Evolutionary conservation across 2,329 filamentous ascomycete genomes (phyloP).

Genomic region (Colletotrichum ledebouriae): DNA sequence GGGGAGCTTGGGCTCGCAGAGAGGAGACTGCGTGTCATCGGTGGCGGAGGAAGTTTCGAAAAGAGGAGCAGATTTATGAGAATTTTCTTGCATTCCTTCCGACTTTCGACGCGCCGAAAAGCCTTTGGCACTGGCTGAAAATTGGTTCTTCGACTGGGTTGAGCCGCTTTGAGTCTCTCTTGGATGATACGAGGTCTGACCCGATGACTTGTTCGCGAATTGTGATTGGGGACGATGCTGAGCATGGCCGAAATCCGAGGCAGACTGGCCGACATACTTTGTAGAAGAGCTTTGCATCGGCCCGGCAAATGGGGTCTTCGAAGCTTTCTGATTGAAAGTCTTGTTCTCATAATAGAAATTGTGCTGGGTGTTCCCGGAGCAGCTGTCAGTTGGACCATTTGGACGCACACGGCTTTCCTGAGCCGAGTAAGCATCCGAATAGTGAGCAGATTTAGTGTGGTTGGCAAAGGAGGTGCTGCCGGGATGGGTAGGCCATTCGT

Average conservation of each 20-base stretch:
- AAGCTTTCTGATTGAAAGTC: background rate
- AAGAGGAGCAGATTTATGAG: background rate
- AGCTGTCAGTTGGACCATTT: background rate
- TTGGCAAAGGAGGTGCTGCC: background rate
- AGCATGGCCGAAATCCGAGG: background rate
- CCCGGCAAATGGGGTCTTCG: background rate
- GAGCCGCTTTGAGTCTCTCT: background rate
- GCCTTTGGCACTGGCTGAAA: background rate
- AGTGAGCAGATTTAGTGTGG: background rate
- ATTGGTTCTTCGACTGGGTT: background rate
- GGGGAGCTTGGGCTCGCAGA: slow-evolving; percentile 19
- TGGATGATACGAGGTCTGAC: background rate
- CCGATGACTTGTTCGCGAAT: background rate
- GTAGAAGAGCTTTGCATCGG: background rate
- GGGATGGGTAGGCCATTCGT: background rate
- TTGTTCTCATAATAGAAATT: no score
- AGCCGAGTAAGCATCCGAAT: background rate
- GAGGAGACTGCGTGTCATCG: background rate
- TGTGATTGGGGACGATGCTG: background rate
- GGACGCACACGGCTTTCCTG: background rate
- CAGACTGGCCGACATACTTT: background rate
- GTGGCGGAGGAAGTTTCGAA: slow-evolving; percentile 15
- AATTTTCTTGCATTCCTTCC: background rate
- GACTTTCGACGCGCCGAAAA: background rate
- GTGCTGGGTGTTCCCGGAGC: background rate